Conservation (phyloP, 768 basidiomycete genomes). For the Lactarius psammicola region DNA sequence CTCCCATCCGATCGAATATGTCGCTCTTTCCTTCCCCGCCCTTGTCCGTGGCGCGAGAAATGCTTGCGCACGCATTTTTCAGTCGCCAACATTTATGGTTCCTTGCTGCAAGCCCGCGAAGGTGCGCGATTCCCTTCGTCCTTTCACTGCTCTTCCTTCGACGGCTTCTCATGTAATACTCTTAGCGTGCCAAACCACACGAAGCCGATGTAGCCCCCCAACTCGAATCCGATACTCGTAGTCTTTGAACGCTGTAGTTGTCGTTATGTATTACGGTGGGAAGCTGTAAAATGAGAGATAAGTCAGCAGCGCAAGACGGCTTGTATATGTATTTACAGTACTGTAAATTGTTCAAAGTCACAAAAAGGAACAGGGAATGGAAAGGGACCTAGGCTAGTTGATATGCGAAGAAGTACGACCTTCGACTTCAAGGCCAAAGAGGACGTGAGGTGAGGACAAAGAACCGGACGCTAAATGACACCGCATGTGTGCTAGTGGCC, state of each 20-base stretch:
- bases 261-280: neutral
- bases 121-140: slow-evolving; percentile 9
- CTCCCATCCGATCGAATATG: slow-evolving; percentile 8
- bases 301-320: neutral
- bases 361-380: neutral
- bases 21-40: neutral
- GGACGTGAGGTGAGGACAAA: neutral
- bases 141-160: neutral
- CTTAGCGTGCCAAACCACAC: neutral
- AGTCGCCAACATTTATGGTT: neutral
- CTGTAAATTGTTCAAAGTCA: neutral
- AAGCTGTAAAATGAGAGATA: neutral
- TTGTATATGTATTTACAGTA: neutral
- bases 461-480: neutral
- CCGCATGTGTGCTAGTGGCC: no score
- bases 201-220: neutral
- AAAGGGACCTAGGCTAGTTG: neutral
- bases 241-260: neutral
- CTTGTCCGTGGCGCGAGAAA: neutral
- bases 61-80: slow-evolving; percentile 3
- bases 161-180: neutral
- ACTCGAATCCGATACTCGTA: neutral
- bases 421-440: neutral
- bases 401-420: neutral
- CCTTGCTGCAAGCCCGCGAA: neutral